Conservation (phyloP, 2,329 filamentous ascomycete species). For the Cercospora sp. region DNA sequence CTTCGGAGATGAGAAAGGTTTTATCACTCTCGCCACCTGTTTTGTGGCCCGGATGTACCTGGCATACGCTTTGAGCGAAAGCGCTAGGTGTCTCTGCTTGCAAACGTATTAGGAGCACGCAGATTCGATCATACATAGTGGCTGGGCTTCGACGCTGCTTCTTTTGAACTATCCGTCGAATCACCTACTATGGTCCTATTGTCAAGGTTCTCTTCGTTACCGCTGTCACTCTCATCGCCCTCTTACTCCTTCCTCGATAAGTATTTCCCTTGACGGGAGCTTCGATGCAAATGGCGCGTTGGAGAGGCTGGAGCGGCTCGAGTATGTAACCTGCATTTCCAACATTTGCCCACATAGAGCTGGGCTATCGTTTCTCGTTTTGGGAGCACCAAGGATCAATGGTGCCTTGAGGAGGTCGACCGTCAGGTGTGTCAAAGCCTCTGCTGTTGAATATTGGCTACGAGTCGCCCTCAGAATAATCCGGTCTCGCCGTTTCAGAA, state of each 20-base stretch:
- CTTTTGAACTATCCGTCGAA: not conserved
- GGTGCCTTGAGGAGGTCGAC: not conserved
- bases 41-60: not conserved
- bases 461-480: not conserved
- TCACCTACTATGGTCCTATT: no score
- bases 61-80: not conserved
- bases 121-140: not conserved
- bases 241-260: not conserved
- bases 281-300: not conserved
- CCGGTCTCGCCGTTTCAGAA: not conserved
- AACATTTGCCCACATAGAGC: not conserved
- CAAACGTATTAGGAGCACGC: not conserved
- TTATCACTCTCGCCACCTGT: not conserved
- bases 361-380: not conserved
- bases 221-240: not conserved
- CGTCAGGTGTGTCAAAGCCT: not conserved
- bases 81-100: not conserved
- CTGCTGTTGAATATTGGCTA: not conserved
- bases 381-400: not conserved
- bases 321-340: not conserved
- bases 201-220: not conserved
- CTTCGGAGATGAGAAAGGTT: no score
- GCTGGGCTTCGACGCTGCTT: not conserved
- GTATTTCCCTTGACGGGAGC: not conserved
- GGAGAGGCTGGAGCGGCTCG: not conserved